Evolutionary conservation across 2,329 filamentous ascomycete species (phyloP).

Genomic region (Ophiognomonia clavigignenti-juglandacearum): DNA sequence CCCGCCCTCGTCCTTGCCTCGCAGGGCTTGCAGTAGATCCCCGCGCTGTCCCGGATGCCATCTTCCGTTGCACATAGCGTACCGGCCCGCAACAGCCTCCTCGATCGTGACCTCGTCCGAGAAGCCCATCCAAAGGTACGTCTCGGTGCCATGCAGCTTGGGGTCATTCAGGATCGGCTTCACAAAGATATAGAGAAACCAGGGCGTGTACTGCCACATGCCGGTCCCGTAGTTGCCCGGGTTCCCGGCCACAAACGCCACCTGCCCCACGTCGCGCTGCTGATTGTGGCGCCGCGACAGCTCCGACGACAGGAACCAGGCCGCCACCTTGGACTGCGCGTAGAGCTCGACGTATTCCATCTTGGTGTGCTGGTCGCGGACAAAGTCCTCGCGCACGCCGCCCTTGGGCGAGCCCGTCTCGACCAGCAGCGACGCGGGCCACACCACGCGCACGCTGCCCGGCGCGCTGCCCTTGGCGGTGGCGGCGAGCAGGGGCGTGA

Average conservation of each 20-base stretch:
- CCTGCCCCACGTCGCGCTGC: not conserved
- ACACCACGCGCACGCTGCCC: conserved; percentile 19
- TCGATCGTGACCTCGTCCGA: conserved; percentile 18
- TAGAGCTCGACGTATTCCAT: conserved; percentile 18
- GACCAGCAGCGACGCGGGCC: conserved; percentile 19
- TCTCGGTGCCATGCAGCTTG: conserved; percentile 18
- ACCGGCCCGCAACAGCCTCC: conserved; percentile 17
- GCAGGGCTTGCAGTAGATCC: conserved; percentile 17
- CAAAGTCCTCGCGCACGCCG: conserved; percentile 16
- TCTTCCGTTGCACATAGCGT: conserved; percentile 21
- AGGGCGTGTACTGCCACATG: conserved; percentile 1
- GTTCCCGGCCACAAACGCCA: conserved; percentile 8
- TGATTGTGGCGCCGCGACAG: conserved; percentile 20
- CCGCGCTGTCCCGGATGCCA: conserved; percentile 21
- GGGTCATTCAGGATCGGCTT: conserved; percentile 3
- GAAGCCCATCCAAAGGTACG: conserved; percentile 21
- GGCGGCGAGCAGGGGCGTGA: not conserved
- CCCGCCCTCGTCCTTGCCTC: conserved; percentile 14
- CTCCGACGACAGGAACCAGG: conserved; percentile 21
- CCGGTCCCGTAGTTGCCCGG: not conserved
- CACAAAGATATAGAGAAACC: not conserved
- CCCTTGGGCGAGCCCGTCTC: conserved; percentile 16
- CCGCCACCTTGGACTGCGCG: conserved; percentile 17
- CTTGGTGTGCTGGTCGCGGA: conserved; percentile 8
- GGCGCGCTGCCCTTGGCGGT: conserved; percentile 6